Base-by-base conservation (phyloP, 2,329 filamentous ascomycete species). In the Pestalotiopsis fici region DNA sequence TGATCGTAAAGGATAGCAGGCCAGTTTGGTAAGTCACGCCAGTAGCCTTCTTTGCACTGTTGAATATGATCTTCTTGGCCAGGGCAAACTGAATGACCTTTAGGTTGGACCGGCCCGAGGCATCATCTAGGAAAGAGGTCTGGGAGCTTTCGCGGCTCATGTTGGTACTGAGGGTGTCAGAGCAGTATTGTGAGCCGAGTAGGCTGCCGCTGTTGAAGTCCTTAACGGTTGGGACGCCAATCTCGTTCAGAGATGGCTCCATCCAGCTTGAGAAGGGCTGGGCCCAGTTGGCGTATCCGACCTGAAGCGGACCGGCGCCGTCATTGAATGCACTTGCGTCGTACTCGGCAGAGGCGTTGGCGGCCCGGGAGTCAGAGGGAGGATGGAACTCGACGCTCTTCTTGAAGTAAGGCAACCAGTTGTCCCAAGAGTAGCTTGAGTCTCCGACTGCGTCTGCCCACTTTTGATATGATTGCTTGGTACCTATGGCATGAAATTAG, bases 41-140 rank as follows among this genome's bases (percentile, higher is more conserved):
- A 1, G 70, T 76, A 0, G 77, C 76, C 59, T 74, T 80, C n/a
- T 78, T 81, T 0, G 50, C 50, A 62, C 83, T 71, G 28, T 60
- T 27, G 59, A 86, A 87, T 0, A 85, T 27, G 1, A 88, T 79
- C 55, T 77, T 80, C 69, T 82, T 80, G 2, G 81, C 85, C 4
- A 81, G 74, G 0, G 83, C 84, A 3, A 77, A 65, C 0, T 74
- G 74, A 56, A 69, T 71, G 35, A 73, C 67, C 23, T 66, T 64
- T 7, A 71, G 31, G 35, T 62, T 67, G 21, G 60, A 13, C 21
- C 37, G 15, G 7, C 54, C 66, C 12, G 66, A 75, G 56, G 74
- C 68, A 23, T 67, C 21, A 25, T 63, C 43, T 12, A 63, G 21
- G 37, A 47, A 63, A 9, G 60, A 47, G 4, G 60, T 71, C 21